Evolutionary conservation across 2,329 filamentous ascomycete genomes (phyloP).

Genomic region (Cryphonectria carpinicola): DNA sequence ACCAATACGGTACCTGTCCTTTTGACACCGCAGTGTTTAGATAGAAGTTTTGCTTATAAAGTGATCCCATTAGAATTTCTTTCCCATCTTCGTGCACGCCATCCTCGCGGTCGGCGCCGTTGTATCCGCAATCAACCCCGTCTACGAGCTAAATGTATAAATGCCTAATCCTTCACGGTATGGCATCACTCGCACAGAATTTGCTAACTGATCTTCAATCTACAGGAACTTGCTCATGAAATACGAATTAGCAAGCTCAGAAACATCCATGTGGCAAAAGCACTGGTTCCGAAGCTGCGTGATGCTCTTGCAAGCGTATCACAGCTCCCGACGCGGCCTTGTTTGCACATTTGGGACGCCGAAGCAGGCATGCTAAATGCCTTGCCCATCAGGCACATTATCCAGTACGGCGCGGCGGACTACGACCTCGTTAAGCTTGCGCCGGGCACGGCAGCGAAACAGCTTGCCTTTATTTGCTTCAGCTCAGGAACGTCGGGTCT

Average conservation of each 20-base stretch:
- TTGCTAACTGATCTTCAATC: neutral
- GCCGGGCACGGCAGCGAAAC: conserved; percentile 8
- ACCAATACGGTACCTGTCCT: conserved; percentile 19
- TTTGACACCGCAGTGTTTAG: too few relatives aligned
- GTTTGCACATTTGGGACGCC: conserved; percentile 5
- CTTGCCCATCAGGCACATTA: conserved; percentile 2
- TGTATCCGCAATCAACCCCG: conserved; percentile 25
- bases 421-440: conserved; percentile 12
- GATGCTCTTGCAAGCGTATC: neutral
- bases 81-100: conserved; percentile 23
- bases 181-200: neutral
- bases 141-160: conserved; percentile 20
- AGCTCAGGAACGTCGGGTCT: conserved; percentile 27
- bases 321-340: neutral
- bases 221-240: conserved; percentile 19
- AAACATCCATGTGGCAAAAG: conserved; percentile 21
- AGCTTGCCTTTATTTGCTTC: conserved; percentile 25
- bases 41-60: too few relatives aligned
- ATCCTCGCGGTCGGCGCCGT: conserved; percentile 19
- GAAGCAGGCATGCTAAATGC: neutral
- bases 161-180: neutral
- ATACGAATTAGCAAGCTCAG: conserved; percentile 19
- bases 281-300: conserved; percentile 1
- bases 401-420: conserved; percentile 11
- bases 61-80: conserved; percentile 18